These are phyloP conservation scores for Fonsecaea pedrosoi DNA, from an alignment of 2,329 filamentous ascomycete genomes.

Conservation along the genomic window DNA sequence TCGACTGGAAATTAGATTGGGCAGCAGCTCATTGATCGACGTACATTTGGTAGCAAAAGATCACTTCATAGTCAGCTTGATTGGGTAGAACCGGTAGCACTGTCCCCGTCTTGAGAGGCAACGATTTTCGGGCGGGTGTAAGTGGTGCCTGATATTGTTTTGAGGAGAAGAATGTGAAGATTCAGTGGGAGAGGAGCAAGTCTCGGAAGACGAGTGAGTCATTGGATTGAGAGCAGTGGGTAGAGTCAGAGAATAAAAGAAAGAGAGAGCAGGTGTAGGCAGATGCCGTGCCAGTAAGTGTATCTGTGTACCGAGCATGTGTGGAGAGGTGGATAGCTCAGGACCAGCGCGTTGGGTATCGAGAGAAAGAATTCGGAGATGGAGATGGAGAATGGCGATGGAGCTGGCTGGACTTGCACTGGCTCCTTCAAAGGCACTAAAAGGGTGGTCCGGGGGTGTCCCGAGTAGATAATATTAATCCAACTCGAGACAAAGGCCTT, in stretches of 20 bases:
- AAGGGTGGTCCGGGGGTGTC: too few relatives aligned
- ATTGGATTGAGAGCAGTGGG: not conserved
- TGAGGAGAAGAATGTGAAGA: not conserved
- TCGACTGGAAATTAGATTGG: constrained; percentile 21
- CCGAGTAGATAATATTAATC: too few relatives aligned
- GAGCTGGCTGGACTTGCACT: not conserved
- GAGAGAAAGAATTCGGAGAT: not conserved
- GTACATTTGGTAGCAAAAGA: constrained; percentile 18
- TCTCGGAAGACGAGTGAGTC: not conserved
- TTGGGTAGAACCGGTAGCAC: constrained; percentile 22
- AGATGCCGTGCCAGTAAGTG: not conserved
- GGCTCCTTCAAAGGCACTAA: too few relatives aligned
- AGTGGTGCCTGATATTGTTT: constrained; percentile 4
- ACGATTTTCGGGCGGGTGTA: not conserved
- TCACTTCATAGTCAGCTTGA: constrained; percentile 6
- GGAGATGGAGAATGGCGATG: too few relatives aligned
- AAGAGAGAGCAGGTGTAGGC: not conserved
- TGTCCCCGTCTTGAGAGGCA: constrained; percentile 17
- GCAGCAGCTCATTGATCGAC: constrained; percentile 30
- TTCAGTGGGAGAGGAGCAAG: not conserved
- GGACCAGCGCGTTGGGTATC: not conserved
- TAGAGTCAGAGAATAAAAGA: not conserved
- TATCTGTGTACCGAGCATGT: not conserved
- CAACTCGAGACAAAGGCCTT: too few relatives aligned
- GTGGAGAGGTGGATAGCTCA: too few relatives aligned